Evolutionary conservation across 176 grass and related monocot genomes (phyloP).

Genomic region (Ampelocalamus luodianensis): DNA sequence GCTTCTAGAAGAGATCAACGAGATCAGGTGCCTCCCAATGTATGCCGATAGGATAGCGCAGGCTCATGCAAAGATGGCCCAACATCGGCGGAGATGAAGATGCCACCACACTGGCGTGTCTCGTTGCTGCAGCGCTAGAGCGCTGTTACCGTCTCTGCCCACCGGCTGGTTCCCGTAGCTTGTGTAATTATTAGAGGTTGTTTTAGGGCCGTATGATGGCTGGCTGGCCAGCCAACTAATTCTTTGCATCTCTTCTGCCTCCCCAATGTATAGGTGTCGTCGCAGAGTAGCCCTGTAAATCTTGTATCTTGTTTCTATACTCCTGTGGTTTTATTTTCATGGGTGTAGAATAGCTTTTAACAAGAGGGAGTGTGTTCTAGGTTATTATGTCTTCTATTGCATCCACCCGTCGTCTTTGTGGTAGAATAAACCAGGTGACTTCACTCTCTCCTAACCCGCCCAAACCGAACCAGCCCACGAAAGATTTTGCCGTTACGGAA

Average conservation of each 20-base stretch:
- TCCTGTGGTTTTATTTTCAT: slow-evolving; percentile 59
- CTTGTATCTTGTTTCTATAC: slow-evolving; percentile 47
- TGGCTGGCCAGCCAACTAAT: slow-evolving; percentile 58
- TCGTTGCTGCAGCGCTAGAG: slow-evolving; percentile 39
- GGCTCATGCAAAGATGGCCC: slow-evolving; percentile 61
- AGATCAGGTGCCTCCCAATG: slow-evolving; percentile 80
- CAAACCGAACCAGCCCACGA: too few species aligned
- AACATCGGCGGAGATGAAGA: slow-evolving; percentile 52
- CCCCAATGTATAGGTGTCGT: slow-evolving; percentile 45
- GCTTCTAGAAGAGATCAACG: slow-evolving; percentile 70
- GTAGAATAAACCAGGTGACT: slow-evolving; percentile 17
- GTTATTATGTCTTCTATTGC: background rate
- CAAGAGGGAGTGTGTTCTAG: slow-evolving; percentile 28
- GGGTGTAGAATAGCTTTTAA: slow-evolving; percentile 62
- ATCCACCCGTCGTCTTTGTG: background rate
- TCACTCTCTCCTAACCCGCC: too few species aligned
- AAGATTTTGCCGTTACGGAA: too few species aligned
- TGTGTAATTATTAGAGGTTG: slow-evolving; percentile 71
- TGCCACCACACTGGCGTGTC: slow-evolving; percentile 21
- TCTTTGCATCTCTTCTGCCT: slow-evolving; percentile 51
- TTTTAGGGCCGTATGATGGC: slow-evolving; percentile 42
- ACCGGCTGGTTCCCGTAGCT: slow-evolving; percentile 39
- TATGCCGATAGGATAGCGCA: slow-evolving; percentile 72
- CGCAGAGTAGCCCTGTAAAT: slow-evolving; percentile 63
- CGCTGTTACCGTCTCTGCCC: slow-evolving; percentile 19